A percentile compares a stretch with the other conserved stretches of the same genome.
Conservation (phyloP, 495 filamentous ascomycete genomes). For the Podospora fimiseda region DNA sequence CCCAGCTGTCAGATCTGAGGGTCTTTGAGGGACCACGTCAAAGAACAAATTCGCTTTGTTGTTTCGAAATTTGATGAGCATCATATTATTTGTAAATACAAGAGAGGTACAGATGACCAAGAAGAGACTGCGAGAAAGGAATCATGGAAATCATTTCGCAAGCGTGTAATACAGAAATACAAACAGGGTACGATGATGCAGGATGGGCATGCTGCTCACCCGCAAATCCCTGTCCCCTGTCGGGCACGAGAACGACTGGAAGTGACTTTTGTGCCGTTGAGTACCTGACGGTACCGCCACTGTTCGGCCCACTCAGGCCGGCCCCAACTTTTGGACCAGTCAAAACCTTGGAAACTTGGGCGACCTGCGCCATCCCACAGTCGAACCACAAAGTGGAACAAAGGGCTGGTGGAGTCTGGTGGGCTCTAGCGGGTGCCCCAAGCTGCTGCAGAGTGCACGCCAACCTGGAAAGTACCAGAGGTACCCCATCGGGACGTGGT, state of each 20-base stretch:
- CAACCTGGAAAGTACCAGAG: slow-evolving; percentile 14
- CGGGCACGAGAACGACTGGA: slow-evolving; percentile 18
- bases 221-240: slow-evolving; percentile 38
- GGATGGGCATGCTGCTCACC: slow-evolving; percentile 31
- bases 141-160: not conserved
- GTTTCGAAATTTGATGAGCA: too few species aligned
- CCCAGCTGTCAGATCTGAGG: too few species aligned
- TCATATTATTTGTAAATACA: too few species aligned
- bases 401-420: slow-evolving; percentile 15
- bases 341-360: slow-evolving; percentile 8
- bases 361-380: slow-evolving; percentile 4
- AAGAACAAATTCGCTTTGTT: not conserved
- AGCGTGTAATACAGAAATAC: slow-evolving; percentile 7
- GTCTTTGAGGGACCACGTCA: not conserved
- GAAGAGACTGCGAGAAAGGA: not conserved
- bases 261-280: slow-evolving; percentile 16
- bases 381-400: slow-evolving; percentile 14
- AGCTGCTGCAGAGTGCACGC: slow-evolving; percentile 6
- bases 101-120: too few species aligned
- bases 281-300: slow-evolving; percentile 22
- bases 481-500: slow-evolving; percentile 8
- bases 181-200: slow-evolving; percentile 12
- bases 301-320: slow-evolving; percentile 7
- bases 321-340: slow-evolving; percentile 10
- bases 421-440: slow-evolving; percentile 15